Conservation (phyloP, 2,329 filamentous ascomycete species). For the Nigrospora sphaerica region DNA sequence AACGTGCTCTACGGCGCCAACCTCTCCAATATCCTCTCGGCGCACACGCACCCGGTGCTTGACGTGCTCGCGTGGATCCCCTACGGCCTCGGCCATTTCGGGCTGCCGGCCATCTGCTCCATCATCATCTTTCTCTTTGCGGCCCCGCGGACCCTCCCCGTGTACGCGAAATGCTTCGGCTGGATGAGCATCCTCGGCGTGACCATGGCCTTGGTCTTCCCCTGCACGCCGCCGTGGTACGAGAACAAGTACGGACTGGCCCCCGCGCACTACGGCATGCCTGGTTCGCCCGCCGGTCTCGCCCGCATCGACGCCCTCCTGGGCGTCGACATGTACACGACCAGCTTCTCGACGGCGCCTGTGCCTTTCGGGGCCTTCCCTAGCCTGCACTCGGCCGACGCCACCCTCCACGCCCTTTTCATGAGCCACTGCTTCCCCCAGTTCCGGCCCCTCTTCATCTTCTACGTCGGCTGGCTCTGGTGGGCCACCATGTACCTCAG, state of each 20-base stretch:
- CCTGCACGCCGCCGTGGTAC: slow-evolving; percentile 95
- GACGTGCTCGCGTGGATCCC: slow-evolving; percentile 90
- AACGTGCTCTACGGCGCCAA: slow-evolving; percentile 96
- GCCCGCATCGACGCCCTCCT: slow-evolving; percentile 85
- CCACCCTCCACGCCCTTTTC: slow-evolving; percentile 84
- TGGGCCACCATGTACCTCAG: slow-evolving; percentile 98
- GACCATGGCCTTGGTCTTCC: slow-evolving; percentile 81
- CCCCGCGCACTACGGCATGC: slow-evolving; percentile 87
- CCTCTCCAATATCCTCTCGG: slow-evolving; percentile 89
- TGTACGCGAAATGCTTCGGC: slow-evolving; percentile 81
- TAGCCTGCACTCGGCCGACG: slow-evolving; percentile 83
- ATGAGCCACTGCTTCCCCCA: slow-evolving; percentile 88
- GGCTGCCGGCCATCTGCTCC: slow-evolving; percentile 73
- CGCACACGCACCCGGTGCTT: slow-evolving; percentile 74
- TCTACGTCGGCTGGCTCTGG: slow-evolving; percentile 90
- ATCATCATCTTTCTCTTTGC: slow-evolving; percentile 79
- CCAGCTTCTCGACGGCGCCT: slow-evolving; percentile 82
- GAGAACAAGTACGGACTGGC: slow-evolving; percentile 88
- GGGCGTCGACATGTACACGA: slow-evolving; percentile 87
- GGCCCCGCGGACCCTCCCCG: slow-evolving; percentile 75
- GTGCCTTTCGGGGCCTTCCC: slow-evolving; percentile 94
- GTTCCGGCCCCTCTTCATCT: slow-evolving; percentile 70
- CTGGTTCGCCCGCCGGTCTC: slow-evolving; percentile 81
- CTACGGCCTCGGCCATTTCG: slow-evolving; percentile 88
- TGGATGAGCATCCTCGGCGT: slow-evolving; percentile 90